phyloP scores from a whole-genome alignment of 495 filamentous ascomycete genomes.

The Neurospora sp. region DNA sequence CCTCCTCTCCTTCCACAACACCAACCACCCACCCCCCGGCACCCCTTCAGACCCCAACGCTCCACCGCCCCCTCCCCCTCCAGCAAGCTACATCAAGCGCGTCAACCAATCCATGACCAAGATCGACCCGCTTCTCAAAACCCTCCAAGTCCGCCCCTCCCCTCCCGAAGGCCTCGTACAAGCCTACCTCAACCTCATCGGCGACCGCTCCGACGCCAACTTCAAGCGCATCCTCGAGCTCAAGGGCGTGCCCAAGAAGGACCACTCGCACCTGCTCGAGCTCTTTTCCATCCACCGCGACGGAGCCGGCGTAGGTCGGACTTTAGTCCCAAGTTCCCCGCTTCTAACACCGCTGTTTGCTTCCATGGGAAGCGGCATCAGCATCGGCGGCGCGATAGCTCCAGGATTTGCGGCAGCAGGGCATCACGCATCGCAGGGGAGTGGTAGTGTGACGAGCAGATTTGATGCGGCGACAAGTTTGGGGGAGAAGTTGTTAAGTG shows the following conservation, averaged over 20 bases:
- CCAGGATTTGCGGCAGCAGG: constrained; percentile 2
- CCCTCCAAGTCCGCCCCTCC: constrained; percentile 83
- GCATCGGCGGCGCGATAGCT: constrained; percentile 7
- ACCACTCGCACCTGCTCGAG: constrained; percentile 76
- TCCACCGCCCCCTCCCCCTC: constrained; percentile 32
- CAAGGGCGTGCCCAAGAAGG: constrained; percentile 73
- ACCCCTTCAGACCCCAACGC: constrained; percentile 23
- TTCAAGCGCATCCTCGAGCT: constrained; percentile 95
- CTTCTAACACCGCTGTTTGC: constrained; percentile 53
- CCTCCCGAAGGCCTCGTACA: constrained; percentile 92
- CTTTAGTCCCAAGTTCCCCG: constrained; percentile 47
- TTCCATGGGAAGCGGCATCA: constrained; percentile 3
- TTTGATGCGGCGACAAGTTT: constrained; percentile 63
- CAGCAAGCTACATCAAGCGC: constrained; percentile 69
- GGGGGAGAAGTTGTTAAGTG: constrained; percentile 65
- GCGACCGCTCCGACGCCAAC: constrained; percentile 81
- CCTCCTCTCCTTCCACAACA: constrained; percentile 48
- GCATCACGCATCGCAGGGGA: constrained; percentile 27
- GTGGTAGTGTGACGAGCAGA: constrained; percentile 47
- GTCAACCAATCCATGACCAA: constrained; percentile 76
- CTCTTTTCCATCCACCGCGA: constrained; percentile 76
- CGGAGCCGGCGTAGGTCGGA: constrained; percentile 45
- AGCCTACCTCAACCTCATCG: constrained; percentile 92
- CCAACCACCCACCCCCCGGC: constrained; percentile 11
- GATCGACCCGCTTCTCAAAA: constrained; percentile 89